Percentiles rank a stretch among this genome's conserved stretches.
Evolutionary conservation across 176 grass and related monocot species (phyloP).

Genomic region (Eleusine coracana): DNA sequence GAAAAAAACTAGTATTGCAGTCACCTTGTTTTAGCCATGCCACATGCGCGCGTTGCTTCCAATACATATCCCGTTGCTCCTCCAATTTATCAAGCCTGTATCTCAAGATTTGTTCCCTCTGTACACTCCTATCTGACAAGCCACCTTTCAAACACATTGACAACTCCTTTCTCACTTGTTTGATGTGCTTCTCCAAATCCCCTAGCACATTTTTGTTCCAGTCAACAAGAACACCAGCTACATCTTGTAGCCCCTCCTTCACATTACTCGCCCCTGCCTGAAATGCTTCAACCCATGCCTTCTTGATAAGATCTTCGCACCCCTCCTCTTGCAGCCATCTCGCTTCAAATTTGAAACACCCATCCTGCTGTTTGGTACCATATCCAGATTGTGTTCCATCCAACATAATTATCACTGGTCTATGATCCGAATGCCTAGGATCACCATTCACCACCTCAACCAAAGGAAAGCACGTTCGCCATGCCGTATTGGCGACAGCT

Average conservation of each 20-base stretch:
- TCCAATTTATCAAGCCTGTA: background rate
- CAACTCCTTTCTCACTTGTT: background rate
- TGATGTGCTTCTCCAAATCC: background rate
- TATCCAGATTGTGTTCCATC: too few relatives aligned
- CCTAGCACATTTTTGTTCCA: background rate
- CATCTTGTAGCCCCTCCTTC: background rate
- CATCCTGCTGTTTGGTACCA: too few relatives aligned
- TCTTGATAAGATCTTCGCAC: background rate
- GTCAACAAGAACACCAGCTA: background rate
- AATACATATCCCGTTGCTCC: background rate
- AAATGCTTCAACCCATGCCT: background rate
- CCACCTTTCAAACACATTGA: too few relatives aligned
- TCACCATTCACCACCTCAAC: background rate
- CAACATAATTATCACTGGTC: background rate
- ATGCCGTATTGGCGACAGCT: background rate
- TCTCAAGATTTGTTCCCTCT: background rate
- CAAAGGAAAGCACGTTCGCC: background rate
- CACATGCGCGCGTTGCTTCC: background rate
- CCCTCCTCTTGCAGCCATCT: background rate
- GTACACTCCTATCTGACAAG: background rate
- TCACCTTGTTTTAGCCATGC: background rate
- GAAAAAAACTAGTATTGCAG: background rate
- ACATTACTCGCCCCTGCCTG: background rate
- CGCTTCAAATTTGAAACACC: background rate
- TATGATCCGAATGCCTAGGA: background rate